A percentile compares a stretch with the other conserved stretches of the same genome.
Conservation (phyloP, 805 yeast genomes). For the Ogataea thermomethanolica region DNA sequence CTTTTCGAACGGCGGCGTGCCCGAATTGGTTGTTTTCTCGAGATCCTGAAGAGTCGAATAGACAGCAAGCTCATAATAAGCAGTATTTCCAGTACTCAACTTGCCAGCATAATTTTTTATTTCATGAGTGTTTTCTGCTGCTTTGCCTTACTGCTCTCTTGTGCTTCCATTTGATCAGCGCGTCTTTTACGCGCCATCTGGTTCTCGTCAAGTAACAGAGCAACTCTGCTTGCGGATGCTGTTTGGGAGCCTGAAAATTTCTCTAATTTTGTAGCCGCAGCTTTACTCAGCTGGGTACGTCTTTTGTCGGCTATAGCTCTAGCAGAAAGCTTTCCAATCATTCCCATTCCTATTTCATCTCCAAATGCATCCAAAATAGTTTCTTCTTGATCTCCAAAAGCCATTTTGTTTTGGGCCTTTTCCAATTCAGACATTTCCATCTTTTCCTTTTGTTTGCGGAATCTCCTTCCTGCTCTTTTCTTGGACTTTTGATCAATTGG, state of each 20-base stretch:
- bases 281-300: slow-evolving; percentile 14
- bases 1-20: not conserved
- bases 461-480: slow-evolving; percentile 80
- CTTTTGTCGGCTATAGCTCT: slow-evolving; percentile 17
- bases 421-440: slow-evolving; percentile 77
- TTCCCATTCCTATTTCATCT: slow-evolving; percentile 80
- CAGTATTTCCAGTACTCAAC: no score
- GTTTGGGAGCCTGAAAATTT: slow-evolving; percentile 16
- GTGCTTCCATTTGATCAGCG: not conserved
- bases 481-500: slow-evolving; percentile 77
- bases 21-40: no score
- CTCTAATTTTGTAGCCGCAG: slow-evolving; percentile 13
- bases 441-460: slow-evolving; percentile 77
- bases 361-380: slow-evolving; percentile 63
- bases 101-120: not conserved
- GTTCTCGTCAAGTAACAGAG: slow-evolving; percentile 11
- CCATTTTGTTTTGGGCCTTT: slow-evolving; percentile 80
- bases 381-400: slow-evolving; percentile 73
- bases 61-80: no score
- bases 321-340: slow-evolving; percentile 42
- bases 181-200: slow-evolving; percentile 3
- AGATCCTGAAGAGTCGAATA: no score
- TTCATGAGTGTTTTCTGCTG: not conserved
- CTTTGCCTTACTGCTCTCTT: not conserved
- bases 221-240: slow-evolving; percentile 19